Percentiles rank a stretch among this genome's conserved stretches.
Conservation (phyloP, 805 yeast genomes). For the Lachancea thermotolerans region DNA sequence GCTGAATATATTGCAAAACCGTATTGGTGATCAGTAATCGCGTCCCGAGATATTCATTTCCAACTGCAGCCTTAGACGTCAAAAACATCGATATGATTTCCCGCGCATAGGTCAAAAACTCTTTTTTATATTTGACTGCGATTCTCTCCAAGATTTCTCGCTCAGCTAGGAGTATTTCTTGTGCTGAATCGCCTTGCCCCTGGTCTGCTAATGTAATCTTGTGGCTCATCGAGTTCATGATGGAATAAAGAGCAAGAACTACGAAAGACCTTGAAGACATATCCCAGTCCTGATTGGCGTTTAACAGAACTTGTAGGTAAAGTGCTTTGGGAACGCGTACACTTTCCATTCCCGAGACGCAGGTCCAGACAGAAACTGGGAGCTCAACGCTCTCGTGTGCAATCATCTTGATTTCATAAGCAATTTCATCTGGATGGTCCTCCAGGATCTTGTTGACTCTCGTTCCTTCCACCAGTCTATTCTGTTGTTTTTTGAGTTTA, state of each 20-base stretch:
- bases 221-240: slow-evolving; percentile 2
- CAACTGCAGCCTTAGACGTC: neutral
- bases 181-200: neutral
- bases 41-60: neutral
- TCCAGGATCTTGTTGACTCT: neutral
- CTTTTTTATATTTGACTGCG: neutral
- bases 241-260: neutral
- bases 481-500: slow-evolving; percentile 1
- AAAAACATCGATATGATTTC: slow-evolving; percentile 1
- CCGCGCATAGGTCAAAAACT: neutral
- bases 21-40: neutral
- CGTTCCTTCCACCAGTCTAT: neutral
- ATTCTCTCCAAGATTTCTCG: neutral
- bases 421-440: neutral
- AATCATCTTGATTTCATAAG: slow-evolving; percentile 7
- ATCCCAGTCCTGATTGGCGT: slow-evolving; percentile 4
- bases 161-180: neutral
- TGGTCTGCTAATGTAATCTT: slow-evolving; percentile 2
- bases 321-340: neutral
- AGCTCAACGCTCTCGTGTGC: slow-evolving; percentile 7
- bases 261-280: slow-evolving; percentile 1
- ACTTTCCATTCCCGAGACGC: slow-evolving; percentile 2
- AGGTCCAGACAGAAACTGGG: slow-evolving; percentile 4
- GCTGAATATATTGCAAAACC: neutral
- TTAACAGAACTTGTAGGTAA: neutral